Conservation (phyloP, 2,329 filamentous ascomycete species). For the Nemania sp. region DNA sequence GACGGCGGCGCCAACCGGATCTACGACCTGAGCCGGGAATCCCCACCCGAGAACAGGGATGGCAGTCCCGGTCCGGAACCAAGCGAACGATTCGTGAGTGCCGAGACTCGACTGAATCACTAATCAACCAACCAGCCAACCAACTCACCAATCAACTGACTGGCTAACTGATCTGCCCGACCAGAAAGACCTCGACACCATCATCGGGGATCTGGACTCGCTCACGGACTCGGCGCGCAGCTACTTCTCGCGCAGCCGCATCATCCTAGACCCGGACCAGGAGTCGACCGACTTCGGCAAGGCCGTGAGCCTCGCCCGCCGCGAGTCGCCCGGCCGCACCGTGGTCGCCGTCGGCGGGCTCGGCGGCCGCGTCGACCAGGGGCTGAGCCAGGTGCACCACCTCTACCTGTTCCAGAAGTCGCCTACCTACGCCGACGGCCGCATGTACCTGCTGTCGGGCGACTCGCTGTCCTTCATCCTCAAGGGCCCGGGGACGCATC, state of each 20-base stretch:
- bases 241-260: constrained; percentile 68
- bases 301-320: constrained; percentile 54
- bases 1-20: constrained; percentile 90
- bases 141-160: background rate
- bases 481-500: constrained; percentile 58
- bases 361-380: constrained; percentile 90
- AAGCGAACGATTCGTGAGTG: constrained; percentile 14
- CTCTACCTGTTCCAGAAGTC: constrained; percentile 66
- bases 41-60: background rate
- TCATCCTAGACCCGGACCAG: constrained; percentile 78
- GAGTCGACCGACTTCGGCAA: constrained; percentile 92
- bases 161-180: background rate
- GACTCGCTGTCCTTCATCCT: constrained; percentile 83
- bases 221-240: constrained; percentile 61
- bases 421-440: constrained; percentile 54
- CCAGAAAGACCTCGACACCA: constrained; percentile 66
- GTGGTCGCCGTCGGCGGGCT: constrained; percentile 85
- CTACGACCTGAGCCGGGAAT: constrained; percentile 45
- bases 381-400: constrained; percentile 85
- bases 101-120: background rate
- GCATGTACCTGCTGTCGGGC: constrained; percentile 79
- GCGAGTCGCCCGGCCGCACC: constrained; percentile 46
- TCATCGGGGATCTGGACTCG: constrained; percentile 93
- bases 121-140: too few relatives aligned
- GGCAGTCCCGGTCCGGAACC: background rate